Base-by-base conservation (phyloP, 192 early-diverging fungal genomes). In the Backusella westeae region DNA sequence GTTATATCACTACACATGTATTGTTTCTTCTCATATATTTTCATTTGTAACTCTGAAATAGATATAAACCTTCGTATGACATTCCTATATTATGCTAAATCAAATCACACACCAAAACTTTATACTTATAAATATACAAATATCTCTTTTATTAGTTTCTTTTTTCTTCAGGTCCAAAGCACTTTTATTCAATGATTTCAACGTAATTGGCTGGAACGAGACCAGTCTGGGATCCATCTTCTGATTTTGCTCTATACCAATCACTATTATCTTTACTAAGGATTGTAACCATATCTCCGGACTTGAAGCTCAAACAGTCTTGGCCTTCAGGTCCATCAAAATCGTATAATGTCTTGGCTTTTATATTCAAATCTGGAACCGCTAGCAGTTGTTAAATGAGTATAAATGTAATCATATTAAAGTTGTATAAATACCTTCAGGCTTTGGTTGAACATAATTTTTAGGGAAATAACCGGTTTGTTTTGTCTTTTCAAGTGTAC, bases 261-360 rank as follows among this genome's bases (percentile, higher is more conserved):
- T 85, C 80, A 29, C 74, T 81, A 21, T 82, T 77, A 10, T 78
- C 78, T 66, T 89, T 87, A 56, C 85, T 84, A 32, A 88, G 75
- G 26, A 95, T 86, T 0, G 85, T 84, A 44, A 95, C 79, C 32
- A 90, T 81, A 67, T 87, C 89, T 8, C 90, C 92, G 0, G 84
- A 82, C 34, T 88, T 84, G 72, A 94, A 90, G 34, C 83, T 78
- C 21, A 95, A 81, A 46, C 93, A 91, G 44, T 88, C 90, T 42
- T 81, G 76, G 53, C 78, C 81, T 66, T 81, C 78, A 9, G 77
- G 76, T 34, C 77, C 77, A 9, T 78, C 72, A 72, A 82, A 88
- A n/a, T 86, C 75, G 41, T 81, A 87, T 17, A 87, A 59, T 19
- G 78, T 84, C 38, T 75, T 82, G 1, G 80, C 84, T 66, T 82